Conservation (phyloP, 345 rosid genomes). For the Viola odorata region DNA sequence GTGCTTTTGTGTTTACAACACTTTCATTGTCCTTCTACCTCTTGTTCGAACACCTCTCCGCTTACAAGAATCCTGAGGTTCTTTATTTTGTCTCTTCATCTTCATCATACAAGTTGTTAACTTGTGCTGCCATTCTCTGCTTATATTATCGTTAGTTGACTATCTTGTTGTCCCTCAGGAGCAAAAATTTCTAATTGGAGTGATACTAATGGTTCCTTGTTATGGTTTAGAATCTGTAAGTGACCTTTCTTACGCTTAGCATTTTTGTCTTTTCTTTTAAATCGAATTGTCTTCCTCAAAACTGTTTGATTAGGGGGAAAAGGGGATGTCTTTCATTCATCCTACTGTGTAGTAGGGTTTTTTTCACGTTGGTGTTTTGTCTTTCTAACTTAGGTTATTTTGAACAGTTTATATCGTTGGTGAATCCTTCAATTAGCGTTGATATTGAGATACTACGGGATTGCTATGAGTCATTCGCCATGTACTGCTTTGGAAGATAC, state of each 20-base stretch:
- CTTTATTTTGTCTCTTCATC: background rate
- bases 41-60: slow-evolving; percentile 86
- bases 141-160: background rate
- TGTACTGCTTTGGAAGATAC: slow-evolving; percentile 99
- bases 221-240: slow-evolving; percentile 89
- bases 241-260: background rate
- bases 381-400: slow-evolving; percentile 11
- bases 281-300: no score
- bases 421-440: slow-evolving; percentile 83
- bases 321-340: no score
- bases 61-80: slow-evolving; percentile 96
- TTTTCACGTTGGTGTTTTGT: background rate
- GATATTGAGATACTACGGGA: slow-evolving; percentile 88
- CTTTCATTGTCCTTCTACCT: slow-evolving; percentile 75
- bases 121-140: background rate
- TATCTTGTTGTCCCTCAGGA: slow-evolving; percentile 47
- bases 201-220: slow-evolving; percentile 98
- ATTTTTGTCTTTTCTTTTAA: no score
- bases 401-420: slow-evolving; percentile 78
- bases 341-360: background rate
- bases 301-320: background rate
- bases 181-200: slow-evolving; percentile 94
- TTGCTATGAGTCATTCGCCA: slow-evolving; percentile 98
- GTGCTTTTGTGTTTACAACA: slow-evolving; percentile 46
- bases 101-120: no score